Percentiles rank a stretch among this genome's conserved stretches.
phyloP scores from a whole-genome alignment of 139 green algal species.

The Eudorina sp. region DNA sequence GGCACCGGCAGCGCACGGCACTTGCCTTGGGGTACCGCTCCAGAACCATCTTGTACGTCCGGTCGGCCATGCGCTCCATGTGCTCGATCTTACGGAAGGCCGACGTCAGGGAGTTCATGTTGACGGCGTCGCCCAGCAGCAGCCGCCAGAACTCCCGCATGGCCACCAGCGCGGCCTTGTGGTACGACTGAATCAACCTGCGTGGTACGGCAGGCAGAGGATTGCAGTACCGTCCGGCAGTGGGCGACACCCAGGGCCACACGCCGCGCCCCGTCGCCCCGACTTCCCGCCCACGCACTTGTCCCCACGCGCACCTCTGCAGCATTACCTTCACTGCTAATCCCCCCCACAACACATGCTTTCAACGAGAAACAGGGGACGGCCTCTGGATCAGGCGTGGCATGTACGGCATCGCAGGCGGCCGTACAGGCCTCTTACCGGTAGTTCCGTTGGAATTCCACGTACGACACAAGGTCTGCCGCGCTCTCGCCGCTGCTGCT shows the following conservation, averaged over 20 bases:
- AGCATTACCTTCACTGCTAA: too few species aligned
- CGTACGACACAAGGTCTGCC: constrained; percentile 69
- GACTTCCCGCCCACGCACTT: too few species aligned
- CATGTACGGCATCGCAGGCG: too few species aligned
- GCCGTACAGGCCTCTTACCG: not conserved
- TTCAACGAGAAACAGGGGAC: too few species aligned
- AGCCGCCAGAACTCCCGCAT: constrained; percentile 67
- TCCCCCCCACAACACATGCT: too few species aligned
- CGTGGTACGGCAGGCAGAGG: not conserved
- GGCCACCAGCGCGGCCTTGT: constrained; percentile 61
- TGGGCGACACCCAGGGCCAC: too few species aligned
- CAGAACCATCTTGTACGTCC: constrained; percentile 57
- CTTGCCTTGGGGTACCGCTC: constrained; percentile 52
- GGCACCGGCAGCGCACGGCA: too few species aligned
- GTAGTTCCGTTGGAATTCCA: constrained; percentile 73
- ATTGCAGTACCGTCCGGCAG: too few species aligned
- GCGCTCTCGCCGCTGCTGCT: constrained; percentile 50
- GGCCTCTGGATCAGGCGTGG: too few species aligned
- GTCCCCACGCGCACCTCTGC: too few species aligned
- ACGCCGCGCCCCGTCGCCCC: too few species aligned
- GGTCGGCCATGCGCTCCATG: constrained; percentile 50
- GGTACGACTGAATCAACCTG: constrained; percentile 60
- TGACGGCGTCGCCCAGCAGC: constrained; percentile 55
- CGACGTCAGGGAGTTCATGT: constrained; percentile 32
- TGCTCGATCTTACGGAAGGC: constrained; percentile 53